Evolutionary conservation across 805 yeast species (phyloP), one percentile per base, ranked within the genome.

Genomic region (Phaffomyces thermotolerans): DNA sequence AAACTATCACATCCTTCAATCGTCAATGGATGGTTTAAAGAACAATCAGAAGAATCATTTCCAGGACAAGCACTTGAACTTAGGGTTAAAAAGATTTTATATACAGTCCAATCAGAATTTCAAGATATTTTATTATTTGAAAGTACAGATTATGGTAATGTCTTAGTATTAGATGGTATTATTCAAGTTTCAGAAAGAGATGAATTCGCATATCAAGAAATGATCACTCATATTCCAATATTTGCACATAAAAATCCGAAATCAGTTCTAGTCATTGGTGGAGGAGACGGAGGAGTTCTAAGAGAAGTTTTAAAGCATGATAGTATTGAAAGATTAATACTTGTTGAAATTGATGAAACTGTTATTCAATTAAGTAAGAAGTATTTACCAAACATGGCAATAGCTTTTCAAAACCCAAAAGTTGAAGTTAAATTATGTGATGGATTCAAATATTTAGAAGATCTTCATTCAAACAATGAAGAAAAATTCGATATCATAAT

Each of bases 211-310:
- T 89, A 89, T 64, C 97, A 89, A 66, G 97, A 89, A 61, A 78
- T 87, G 80, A 90, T 89, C 49, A 68, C 95, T 3, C 95, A 90
- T 62, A 64, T 87, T 25, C 90, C 96, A 5, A 57, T 90, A 45
- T 79, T 81, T 75, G 67, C 86, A 10, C 97, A 89, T 65, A 76
- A 78, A 4, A 57, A 70, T 35, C 96, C 97, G 2, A 76, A 75
- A 53, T 75, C 72, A 43, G 95, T 88, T 9, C 73, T 89, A 41
- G 93, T 89, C 27, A 85, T 89, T 54, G 97, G 97, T 24, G 97
- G 97, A 23, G 97, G 97, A 36, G 97, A 89, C 62, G 95, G 97
- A 51, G 97, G 97, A 48, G 96, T 89, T 18, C 67, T 90, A 32
- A 75, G 97, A 56, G 97, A 89, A 62, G 81, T 86, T 15, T 78